Evolutionary conservation across 1,284 basidiomycete genomes (phyloP).

Genomic region (Papiliotrema terrestris): DNA sequence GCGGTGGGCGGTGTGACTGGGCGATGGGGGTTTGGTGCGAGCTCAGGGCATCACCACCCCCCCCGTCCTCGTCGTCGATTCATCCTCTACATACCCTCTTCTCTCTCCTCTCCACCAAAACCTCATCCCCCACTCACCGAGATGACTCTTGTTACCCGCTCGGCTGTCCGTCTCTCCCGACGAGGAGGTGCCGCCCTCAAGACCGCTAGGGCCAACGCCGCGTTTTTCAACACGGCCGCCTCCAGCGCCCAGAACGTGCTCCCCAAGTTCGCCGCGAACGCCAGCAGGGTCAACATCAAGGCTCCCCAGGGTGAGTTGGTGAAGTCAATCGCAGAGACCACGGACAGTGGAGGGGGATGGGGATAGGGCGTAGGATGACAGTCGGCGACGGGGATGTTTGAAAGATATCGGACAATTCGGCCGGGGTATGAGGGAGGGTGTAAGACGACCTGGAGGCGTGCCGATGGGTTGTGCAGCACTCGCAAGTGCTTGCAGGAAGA

Average conservation of each 20-base stretch:
- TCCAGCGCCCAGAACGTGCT: slow-evolving; percentile 34
- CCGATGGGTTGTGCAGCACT: too few species aligned
- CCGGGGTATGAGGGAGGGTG: neutral
- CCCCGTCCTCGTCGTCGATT: neutral
- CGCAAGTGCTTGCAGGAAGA: too few species aligned
- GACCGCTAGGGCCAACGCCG: slow-evolving; percentile 45
- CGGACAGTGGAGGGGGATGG: neutral
- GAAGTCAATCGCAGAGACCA: neutral
- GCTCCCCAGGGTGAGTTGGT: slow-evolving; percentile 33
- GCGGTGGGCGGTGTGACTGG: too few species aligned
- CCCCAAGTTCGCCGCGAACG: slow-evolving; percentile 32
- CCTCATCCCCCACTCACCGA: slow-evolving; percentile 2
- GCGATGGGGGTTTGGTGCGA: neutral
- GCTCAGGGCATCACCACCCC: neutral
- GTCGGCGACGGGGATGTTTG: slow-evolving; percentile 1
- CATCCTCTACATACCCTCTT: neutral
- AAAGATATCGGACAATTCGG: neutral
- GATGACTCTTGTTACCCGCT: slow-evolving; percentile 50
- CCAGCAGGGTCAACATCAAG: slow-evolving; percentile 23
- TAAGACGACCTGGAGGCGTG: too few species aligned
- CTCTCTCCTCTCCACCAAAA: too few species aligned
- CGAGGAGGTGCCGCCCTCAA: slow-evolving; percentile 38
- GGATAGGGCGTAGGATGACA: neutral
- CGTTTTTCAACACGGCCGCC: slow-evolving; percentile 47
- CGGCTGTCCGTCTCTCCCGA: slow-evolving; percentile 45